These are phyloP conservation scores for Aphanocladium album DNA, from an alignment of 2,329 filamentous ascomycete genomes.

Conservation along the genomic window DNA sequence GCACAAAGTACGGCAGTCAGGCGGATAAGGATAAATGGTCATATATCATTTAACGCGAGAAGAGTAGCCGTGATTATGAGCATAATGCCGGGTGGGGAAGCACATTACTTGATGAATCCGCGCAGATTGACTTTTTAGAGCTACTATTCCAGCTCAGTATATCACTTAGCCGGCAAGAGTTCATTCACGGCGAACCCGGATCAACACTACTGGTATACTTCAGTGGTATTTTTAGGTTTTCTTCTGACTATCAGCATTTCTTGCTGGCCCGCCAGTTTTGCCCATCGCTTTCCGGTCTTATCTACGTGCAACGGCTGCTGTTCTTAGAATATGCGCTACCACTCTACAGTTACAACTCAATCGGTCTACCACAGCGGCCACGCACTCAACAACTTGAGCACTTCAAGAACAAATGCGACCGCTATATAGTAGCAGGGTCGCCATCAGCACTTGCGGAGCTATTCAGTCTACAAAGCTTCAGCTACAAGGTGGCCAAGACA, in stretches of 20 bases:
- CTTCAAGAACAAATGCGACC: neutral
- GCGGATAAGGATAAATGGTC: no score
- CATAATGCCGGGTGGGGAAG: no score
- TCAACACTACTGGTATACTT: conserved; percentile 14
- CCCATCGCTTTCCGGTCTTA: neutral
- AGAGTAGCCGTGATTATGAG: no score
- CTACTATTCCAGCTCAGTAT: conserved; percentile 1
- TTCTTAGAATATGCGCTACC: neutral
- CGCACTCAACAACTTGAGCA: neutral
- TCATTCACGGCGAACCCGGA: neutral
- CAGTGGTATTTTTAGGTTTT: conserved; percentile 12
- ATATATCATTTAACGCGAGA: no score
- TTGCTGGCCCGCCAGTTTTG: neutral
- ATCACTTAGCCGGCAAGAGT: neutral
- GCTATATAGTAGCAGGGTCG: neutral
- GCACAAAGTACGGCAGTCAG: no score
- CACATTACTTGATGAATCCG: neutral
- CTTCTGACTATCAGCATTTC: neutral
- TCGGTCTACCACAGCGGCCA: neutral
- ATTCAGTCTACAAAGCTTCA: neutral
- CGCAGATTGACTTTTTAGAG: conserved; percentile 1
- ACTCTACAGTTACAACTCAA: neutral
- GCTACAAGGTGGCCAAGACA: neutral
- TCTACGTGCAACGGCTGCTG: neutral
- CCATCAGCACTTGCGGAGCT: neutral